phyloP scores from a whole-genome alignment of 345 rosid species.

The Cardiospermum halicacabum region DNA sequence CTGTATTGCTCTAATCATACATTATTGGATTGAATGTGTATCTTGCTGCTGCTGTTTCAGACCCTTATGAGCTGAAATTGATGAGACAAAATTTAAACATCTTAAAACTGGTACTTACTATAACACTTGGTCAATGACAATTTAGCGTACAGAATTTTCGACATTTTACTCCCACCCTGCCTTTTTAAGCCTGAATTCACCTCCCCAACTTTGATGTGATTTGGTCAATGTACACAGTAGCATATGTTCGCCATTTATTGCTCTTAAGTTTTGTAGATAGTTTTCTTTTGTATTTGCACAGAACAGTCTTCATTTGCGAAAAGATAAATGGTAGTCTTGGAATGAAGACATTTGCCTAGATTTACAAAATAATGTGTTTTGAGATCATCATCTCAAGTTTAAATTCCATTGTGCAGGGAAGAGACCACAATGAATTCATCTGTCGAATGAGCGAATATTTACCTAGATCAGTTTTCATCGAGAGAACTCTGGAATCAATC shows the following conservation, averaged over 20 bases:
- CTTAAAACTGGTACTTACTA: neutral
- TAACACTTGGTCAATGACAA: neutral
- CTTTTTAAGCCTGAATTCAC: neutral
- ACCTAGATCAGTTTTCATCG: constrained; percentile 51
- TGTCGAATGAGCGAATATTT: constrained; percentile 65
- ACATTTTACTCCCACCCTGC: neutral
- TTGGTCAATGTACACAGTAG: neutral
- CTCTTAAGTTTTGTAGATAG: neutral
- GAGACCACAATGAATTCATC: constrained; percentile 61
- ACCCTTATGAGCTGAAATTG: neutral
- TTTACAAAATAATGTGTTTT: neutral
- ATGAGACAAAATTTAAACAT: neutral
- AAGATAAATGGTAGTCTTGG: neutral
- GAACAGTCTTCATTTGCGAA: neutral
- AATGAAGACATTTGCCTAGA: neutral
- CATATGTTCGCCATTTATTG: neutral
- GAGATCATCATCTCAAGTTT: neutral
- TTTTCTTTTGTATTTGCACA: neutral
- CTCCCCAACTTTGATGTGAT: neutral
- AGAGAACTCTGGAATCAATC: constrained; percentile 46
- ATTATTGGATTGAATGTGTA: neutral
- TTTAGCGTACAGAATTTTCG: neutral
- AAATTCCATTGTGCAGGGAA: constrained; percentile 38
- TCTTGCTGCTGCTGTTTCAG: neutral
- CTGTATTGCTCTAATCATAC: neutral